A percentile compares a stretch with the other conserved stretches of the same genome.
Evolutionary conservation across 164 flowering plant genomes (phyloP).

Genomic region (Umbilicus rupestris): DNA sequence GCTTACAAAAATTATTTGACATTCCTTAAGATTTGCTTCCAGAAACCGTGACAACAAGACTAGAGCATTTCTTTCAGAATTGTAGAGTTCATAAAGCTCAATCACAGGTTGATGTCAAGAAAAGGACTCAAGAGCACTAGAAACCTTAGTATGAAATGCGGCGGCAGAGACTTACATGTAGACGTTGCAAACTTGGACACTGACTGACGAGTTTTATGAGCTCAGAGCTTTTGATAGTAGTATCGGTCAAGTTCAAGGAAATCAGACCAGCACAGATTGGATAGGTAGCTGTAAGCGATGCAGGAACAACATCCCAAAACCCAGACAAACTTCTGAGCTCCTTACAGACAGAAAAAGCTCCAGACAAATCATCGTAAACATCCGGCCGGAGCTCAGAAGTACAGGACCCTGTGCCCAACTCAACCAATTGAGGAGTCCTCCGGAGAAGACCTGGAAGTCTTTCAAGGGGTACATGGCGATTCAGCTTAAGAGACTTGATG

Average conservation of each 20-base stretch:
- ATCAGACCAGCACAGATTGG: conserved; percentile 55
- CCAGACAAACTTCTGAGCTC: conserved; percentile 71
- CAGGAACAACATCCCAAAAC: conserved; percentile 74
- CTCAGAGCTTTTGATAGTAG: conserved; percentile 46
- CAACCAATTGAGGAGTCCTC: conserved; percentile 71
- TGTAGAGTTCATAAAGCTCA: neutral
- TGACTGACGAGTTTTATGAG: conserved; percentile 52
- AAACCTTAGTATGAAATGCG: neutral
- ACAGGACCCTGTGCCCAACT: conserved; percentile 72
- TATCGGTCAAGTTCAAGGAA: conserved; percentile 70
- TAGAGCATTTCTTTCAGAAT: too few species aligned
- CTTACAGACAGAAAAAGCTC: conserved; percentile 62
- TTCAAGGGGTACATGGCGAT: conserved; percentile 73
- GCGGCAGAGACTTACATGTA: conserved; percentile 43
- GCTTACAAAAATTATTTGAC: too few species aligned
- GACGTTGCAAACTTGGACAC: conserved; percentile 56
- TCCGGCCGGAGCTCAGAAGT: conserved; percentile 55
- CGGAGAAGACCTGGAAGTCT: conserved; percentile 49
- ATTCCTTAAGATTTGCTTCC: too few species aligned
- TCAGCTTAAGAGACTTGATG: conserved; percentile 61
- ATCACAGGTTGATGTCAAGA: neutral
- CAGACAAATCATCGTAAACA: conserved; percentile 38
- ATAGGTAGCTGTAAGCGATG: conserved; percentile 52
- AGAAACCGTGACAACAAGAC: too few species aligned
- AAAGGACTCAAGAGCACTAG: neutral